These are phyloP conservation scores for Fusarium pininemorale DNA, from an alignment of 2,329 filamentous ascomycete genomes.

Conservation along the genomic window DNA sequence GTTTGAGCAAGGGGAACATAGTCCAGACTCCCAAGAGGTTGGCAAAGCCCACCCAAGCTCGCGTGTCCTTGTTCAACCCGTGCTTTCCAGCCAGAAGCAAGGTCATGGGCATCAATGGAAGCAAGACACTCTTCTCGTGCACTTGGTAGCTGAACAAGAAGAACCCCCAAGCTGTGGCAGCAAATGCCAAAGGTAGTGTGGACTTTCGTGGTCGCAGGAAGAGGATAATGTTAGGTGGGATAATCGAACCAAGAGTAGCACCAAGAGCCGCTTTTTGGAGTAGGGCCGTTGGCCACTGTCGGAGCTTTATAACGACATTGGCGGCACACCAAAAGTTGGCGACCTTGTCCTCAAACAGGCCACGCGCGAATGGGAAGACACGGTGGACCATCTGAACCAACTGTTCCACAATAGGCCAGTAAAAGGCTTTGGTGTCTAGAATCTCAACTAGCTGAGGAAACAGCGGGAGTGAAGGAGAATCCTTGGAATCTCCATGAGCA, in stretches of 20 bases:
- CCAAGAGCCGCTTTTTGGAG: constrained; percentile 80
- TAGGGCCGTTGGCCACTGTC: constrained; percentile 73
- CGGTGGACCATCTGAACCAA: constrained; percentile 85
- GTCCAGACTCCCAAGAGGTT: constrained; percentile 93
- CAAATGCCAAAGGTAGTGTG: constrained; percentile 81
- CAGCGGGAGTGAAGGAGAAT: constrained; percentile 68
- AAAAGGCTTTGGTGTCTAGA: constrained; percentile 71
- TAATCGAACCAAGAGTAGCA: constrained; percentile 78
- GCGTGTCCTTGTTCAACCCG: constrained; percentile 77
- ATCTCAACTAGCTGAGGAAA: constrained; percentile 66
- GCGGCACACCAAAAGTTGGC: constrained; percentile 97
- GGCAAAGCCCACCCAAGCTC: constrained; percentile 95
- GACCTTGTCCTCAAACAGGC: constrained; percentile 97
- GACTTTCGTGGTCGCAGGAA: constrained; percentile 81
- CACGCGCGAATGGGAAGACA: constrained; percentile 96
- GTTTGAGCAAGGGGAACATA: constrained; percentile 87
- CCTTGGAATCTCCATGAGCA: constrained; percentile 63
- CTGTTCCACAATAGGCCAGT: constrained; percentile 81
- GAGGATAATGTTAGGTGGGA: constrained; percentile 81
- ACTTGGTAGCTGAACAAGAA: constrained; percentile 98
- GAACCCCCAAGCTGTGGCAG: constrained; percentile 92
- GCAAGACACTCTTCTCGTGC: constrained; percentile 94
- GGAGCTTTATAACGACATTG: constrained; percentile 89
- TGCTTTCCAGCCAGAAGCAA: constrained; percentile 81
- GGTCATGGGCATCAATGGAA: constrained; percentile 94